Conservation (phyloP, 1,139 yeast species). For the Lodderomyces margitis region DNA sequence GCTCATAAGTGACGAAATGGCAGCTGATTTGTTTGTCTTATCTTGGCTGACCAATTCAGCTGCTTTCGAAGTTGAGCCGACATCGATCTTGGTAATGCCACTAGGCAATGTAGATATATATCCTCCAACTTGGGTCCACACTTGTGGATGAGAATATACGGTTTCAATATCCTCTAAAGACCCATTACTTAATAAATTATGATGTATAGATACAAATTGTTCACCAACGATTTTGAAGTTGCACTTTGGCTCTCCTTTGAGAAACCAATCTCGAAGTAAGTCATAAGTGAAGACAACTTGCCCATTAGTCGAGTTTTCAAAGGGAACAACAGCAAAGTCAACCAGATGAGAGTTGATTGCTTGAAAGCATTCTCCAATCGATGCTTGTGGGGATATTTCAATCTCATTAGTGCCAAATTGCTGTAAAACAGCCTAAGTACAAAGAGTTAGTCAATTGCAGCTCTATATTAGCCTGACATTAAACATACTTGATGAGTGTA, state of each 20-base stretch:
- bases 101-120: constrained; percentile 44
- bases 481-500: constrained; percentile 79
- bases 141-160: constrained; percentile 93
- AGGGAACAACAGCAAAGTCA: constrained; percentile 81
- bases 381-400: constrained; percentile 42
- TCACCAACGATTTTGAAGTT: constrained; percentile 63
- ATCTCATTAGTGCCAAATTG: constrained; percentile 53
- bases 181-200: constrained; percentile 62
- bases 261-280: constrained; percentile 65
- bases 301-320: constrained; percentile 94
- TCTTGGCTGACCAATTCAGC: constrained; percentile 59
- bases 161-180: constrained; percentile 46
- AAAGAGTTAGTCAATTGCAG: constrained; percentile 13
- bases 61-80: constrained; percentile 80
- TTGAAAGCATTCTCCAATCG: constrained; percentile 66
- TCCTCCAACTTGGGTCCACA: constrained; percentile 85
- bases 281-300: constrained; percentile 87
- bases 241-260: constrained; percentile 11
- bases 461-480: background rate
- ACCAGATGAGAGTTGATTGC: constrained; percentile 45
- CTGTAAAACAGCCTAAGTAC: constrained; percentile 66
- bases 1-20: constrained; percentile 57
- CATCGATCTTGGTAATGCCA: constrained; percentile 55
- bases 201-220: constrained; percentile 80
- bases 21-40: constrained; percentile 37